Percentiles rank a stretch among this genome's conserved stretches.
These are phyloP conservation scores for Tulasnella sp. DNA, from an alignment of 768 basidiomycete genomes.

Conservation along the genomic window DNA sequence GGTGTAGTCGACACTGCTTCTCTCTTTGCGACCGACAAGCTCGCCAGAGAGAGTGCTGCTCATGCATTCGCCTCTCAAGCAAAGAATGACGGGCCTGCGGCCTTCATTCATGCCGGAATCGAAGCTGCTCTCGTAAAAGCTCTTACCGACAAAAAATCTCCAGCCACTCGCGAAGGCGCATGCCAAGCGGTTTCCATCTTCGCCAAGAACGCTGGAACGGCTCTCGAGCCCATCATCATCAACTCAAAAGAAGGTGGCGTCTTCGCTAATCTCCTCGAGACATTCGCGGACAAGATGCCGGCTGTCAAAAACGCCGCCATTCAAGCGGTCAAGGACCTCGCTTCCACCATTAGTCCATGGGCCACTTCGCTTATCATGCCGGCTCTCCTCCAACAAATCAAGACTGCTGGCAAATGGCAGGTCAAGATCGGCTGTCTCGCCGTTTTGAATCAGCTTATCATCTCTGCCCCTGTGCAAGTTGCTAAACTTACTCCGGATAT, in stretches of 20 bases:
- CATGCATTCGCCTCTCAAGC: constrained; percentile 54
- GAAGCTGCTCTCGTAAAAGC: constrained; percentile 66
- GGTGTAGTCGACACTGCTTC: constrained; percentile 57
- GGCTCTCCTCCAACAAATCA: constrained; percentile 80
- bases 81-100: constrained; percentile 74
- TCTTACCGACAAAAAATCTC: constrained; percentile 88
- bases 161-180: constrained; percentile 81
- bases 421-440: constrained; percentile 79
- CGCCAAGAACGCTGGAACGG: constrained; percentile 55
- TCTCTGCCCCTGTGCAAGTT: constrained; percentile 66
- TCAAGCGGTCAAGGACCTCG: constrained; percentile 65
- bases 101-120: constrained; percentile 58
- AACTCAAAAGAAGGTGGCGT: constrained; percentile 53
- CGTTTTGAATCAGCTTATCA: constrained; percentile 76
- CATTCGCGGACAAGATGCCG: constrained; percentile 90
- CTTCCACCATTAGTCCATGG: constrained; percentile 78
- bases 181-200: constrained; percentile 58
- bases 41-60: constrained; percentile 58
- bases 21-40: constrained; percentile 79
- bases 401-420: constrained; percentile 95
- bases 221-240: constrained; percentile 81
- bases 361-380: constrained; percentile 71
- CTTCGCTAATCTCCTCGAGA: constrained; percentile 74
- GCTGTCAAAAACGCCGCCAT: constrained; percentile 75
- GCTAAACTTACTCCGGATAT: constrained; percentile 89